Percentiles rank a stretch among this genome's conserved stretches.
Conservation (phyloP, 2,329 filamentous ascomycete species). For the Xylaria sp. region DNA sequence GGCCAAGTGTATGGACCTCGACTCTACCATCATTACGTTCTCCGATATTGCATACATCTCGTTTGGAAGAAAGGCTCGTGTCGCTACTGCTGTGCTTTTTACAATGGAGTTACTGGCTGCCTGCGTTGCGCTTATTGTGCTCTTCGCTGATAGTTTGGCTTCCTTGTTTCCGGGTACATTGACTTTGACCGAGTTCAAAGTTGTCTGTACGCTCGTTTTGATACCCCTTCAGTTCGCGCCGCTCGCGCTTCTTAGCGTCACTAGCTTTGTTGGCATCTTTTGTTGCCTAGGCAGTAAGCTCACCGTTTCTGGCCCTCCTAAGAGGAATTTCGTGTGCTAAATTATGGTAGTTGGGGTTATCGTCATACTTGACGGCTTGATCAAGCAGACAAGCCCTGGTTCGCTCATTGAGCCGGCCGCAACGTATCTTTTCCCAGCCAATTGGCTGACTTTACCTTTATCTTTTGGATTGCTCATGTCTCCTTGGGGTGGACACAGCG, state of each 20-base stretch:
- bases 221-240: slow-evolving; percentile 86
- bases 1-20: slow-evolving; percentile 86
- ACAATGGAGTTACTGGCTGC: slow-evolving; percentile 85
- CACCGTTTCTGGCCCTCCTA: not conserved
- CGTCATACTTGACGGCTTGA: slow-evolving; percentile 82
- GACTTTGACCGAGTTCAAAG: slow-evolving; percentile 78
- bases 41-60: slow-evolving; percentile 91
- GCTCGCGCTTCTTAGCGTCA: slow-evolving; percentile 82
- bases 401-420: slow-evolving; percentile 80
- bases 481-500: slow-evolving; percentile 66
- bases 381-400: slow-evolving; percentile 79
- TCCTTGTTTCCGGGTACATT: slow-evolving; percentile 74
- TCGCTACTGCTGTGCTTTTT: slow-evolving; percentile 85
- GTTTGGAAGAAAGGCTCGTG: slow-evolving; percentile 80
- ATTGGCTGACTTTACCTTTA: slow-evolving; percentile 86
- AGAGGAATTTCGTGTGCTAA: slow-evolving; percentile 11
- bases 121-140: slow-evolving; percentile 69
- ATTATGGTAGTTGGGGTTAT: slow-evolving; percentile 73
- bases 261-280: slow-evolving; percentile 90
- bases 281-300: slow-evolving; percentile 84
- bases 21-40: slow-evolving; percentile 87
- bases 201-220: slow-evolving; percentile 78
- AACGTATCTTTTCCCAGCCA: slow-evolving; percentile 81
- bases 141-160: slow-evolving; percentile 85
- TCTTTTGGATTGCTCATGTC: slow-evolving; percentile 91